Conservation (phyloP, 345 rosid genomes). For the Orychophragmus violaceus region DNA sequence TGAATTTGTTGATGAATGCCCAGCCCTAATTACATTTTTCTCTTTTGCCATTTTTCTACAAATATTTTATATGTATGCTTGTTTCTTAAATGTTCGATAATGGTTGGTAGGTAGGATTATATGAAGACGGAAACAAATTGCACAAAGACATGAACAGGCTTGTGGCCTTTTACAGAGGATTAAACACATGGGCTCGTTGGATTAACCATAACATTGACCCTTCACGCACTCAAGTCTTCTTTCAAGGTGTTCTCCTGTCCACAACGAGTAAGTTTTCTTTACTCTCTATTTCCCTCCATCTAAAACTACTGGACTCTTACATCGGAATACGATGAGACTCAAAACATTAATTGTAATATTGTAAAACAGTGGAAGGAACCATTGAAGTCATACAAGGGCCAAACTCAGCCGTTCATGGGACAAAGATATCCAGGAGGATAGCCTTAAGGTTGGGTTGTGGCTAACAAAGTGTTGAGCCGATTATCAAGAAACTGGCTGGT, state of each 20-base stretch:
- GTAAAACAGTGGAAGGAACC: conserved; percentile 67
- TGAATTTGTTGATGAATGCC: too few relatives aligned
- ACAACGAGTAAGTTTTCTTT: conserved; percentile 63
- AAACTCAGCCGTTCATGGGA: conserved; percentile 63
- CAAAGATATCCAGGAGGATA: conserved; percentile 60
- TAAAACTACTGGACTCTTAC: background rate
- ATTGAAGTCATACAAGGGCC: conserved; percentile 45
- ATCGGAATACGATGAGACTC: background rate
- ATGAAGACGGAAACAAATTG: conserved; percentile 52
- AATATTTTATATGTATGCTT: background rate
- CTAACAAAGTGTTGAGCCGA: conserved; percentile 66
- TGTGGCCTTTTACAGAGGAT: conserved; percentile 73
- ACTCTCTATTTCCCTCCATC: background rate
- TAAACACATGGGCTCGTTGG: conserved; percentile 97
- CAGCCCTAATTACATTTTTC: too few relatives aligned
- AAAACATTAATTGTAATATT: background rate
- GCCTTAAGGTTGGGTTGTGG: conserved; percentile 62
- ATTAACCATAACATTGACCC: conserved; percentile 55
- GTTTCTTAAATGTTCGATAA: background rate
- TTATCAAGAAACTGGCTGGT: conserved; percentile 62
- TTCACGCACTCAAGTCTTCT: conserved; percentile 64
- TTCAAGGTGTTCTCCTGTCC: conserved; percentile 86
- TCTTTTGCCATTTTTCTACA: background rate
- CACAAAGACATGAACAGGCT: conserved; percentile 83
- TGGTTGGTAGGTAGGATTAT: conserved; percentile 58